Conservation (phyloP, 2,329 filamentous ascomycete species). For the Thielaviopsis euricoi region DNA sequence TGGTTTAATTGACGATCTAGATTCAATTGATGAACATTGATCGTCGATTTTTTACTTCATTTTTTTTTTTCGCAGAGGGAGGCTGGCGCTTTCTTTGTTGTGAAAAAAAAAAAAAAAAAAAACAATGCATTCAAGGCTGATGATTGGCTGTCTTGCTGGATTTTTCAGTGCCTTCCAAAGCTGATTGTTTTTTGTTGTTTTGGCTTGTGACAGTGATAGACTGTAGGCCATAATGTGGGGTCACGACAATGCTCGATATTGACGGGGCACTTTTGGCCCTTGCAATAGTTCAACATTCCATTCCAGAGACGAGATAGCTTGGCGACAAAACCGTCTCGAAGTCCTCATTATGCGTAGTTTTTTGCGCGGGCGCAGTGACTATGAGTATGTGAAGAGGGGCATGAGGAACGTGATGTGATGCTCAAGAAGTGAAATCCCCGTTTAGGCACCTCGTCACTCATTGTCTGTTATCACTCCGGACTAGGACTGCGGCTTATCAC, state of each 20-base stretch:
- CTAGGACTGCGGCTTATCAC: too few species aligned
- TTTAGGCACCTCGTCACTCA: too few species aligned
- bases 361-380: too few species aligned
- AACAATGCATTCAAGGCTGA: background rate
- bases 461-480: too few species aligned
- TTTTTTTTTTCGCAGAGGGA: background rate
- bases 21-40: background rate
- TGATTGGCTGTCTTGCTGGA: background rate
- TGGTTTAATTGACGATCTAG: too few species aligned
- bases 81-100: background rate
- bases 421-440: too few species aligned
- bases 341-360: too few species aligned
- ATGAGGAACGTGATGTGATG: too few species aligned
- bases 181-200: background rate
- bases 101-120: too few species aligned
- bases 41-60: too few species aligned
- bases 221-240: background rate
- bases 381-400: too few species aligned
- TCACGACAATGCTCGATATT: background rate
- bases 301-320: background rate
- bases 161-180: background rate
- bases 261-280: background rate
- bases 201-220: background rate
- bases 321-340: background rate
- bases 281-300: background rate